A percentile compares a stretch with the other conserved stretches of the same genome.
Conservation (phyloP, 2,329 filamentous ascomycete species). For the Aspergillaceae sp. region DNA sequence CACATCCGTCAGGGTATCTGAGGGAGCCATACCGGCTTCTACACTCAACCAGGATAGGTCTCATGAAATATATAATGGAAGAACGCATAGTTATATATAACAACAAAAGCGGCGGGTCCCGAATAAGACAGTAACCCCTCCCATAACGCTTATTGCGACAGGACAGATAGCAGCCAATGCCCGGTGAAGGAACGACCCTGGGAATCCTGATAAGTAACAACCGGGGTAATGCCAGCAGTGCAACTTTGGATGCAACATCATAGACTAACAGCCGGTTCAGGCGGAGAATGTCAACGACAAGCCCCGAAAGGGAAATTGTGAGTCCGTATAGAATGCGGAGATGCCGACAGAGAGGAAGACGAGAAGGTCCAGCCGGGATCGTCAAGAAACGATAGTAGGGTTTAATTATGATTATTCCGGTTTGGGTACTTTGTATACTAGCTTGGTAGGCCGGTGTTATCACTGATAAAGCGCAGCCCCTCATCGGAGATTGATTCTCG, state of each 20-base stretch:
- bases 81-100: neutral
- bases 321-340: conserved; percentile 5
- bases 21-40: conserved; percentile 7
- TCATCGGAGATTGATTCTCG: no score
- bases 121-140: no score
- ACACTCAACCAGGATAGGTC: neutral
- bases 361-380: conserved; percentile 9
- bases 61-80: no score
- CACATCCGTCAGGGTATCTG: conserved; percentile 17
- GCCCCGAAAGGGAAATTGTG: neutral
- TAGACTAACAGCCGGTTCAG: neutral
- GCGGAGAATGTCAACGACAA: neutral
- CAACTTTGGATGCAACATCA: neutral
- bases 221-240: neutral
- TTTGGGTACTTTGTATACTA: no score
- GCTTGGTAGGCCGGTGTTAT: no score
- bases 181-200: neutral
- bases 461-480: no score
- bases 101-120: no score
- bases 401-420: no score
- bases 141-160: neutral
- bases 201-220: neutral
- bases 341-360: neutral
- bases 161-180: neutral
- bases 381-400: no score